These are phyloP conservation scores for Xanthoconium separans DNA, from an alignment of 1,284 basidiomycete species.

Conservation along the genomic window DNA sequence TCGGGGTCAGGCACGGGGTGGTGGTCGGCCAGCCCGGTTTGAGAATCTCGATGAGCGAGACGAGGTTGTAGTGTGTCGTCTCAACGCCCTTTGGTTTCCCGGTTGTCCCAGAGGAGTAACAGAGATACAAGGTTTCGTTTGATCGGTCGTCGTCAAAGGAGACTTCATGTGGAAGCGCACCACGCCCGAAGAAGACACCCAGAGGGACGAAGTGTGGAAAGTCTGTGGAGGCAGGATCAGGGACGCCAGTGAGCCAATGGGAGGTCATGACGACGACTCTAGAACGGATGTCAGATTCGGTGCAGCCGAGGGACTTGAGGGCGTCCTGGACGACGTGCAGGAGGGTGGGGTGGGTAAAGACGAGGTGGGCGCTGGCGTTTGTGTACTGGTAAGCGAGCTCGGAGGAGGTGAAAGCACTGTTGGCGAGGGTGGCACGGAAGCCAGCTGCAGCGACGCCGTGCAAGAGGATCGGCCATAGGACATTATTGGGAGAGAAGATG, in stretches of 20 bases:
- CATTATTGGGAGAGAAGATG: slow-evolving; percentile 59
- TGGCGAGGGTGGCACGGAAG: slow-evolving; percentile 47
- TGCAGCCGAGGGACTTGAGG: slow-evolving; percentile 42
- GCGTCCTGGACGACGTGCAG: slow-evolving; percentile 45
- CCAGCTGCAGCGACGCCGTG: slow-evolving; percentile 58
- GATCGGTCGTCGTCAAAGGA: slow-evolving; percentile 47
- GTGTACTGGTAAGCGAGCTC: slow-evolving; percentile 51
- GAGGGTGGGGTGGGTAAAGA: slow-evolving; percentile 55
- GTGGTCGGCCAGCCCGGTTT: slow-evolving; percentile 40
- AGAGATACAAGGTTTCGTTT: slow-evolving; percentile 59
- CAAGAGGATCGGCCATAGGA: slow-evolving; percentile 62
- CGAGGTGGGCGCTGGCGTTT: slow-evolving; percentile 52
- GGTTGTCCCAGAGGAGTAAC: slow-evolving; percentile 68
- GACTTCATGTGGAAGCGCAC: slow-evolving; percentile 47
- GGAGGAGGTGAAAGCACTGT: slow-evolving; percentile 42
- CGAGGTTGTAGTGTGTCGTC: slow-evolving; percentile 69
- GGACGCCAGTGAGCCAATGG: slow-evolving; percentile 41
- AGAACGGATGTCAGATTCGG: slow-evolving; percentile 40
- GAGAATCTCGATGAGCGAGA: slow-evolving; percentile 47
- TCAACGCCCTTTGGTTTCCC: slow-evolving; percentile 61
- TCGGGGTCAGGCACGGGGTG: slow-evolving; percentile 26
- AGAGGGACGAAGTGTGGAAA: slow-evolving; percentile 34
- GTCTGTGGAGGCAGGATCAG: slow-evolving; percentile 27
- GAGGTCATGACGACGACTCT: slow-evolving; percentile 47
- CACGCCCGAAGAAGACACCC: slow-evolving; percentile 44